A percentile compares a stretch with the other conserved stretches of the same genome.
phyloP scores from a whole-genome alignment of 192 early-diverging fungal genomes.

The Mortierella hygrophila region DNA sequence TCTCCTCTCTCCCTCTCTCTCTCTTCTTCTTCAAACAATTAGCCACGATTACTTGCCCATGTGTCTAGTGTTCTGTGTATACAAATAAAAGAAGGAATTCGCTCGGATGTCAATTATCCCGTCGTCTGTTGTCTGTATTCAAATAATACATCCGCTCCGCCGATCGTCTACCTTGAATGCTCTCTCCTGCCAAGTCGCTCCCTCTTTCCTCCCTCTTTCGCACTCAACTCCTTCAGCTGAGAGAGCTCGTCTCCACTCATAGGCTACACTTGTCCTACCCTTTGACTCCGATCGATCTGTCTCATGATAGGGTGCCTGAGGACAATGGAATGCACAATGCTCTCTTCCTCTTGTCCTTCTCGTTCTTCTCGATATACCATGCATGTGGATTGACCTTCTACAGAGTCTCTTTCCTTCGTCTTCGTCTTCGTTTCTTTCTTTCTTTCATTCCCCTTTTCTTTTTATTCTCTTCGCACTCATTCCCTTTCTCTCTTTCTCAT shows the following conservation, averaged over 20 bases:
- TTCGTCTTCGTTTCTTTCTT: no score
- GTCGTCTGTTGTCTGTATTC: not conserved
- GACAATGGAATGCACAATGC: not conserved
- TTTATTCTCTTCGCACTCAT: not conserved
- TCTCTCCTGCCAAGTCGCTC: not conserved
- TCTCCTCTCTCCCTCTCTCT: no score
- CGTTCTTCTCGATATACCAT: not conserved
- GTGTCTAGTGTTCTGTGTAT: not conserved
- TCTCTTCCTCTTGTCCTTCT: not conserved
- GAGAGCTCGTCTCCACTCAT: not conserved
- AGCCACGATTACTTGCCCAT: no score
- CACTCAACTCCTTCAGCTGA: not conserved
- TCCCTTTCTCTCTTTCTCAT: not conserved
- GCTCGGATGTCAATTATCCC: not conserved
- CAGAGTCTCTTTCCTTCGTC: not conserved
- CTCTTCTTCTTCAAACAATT: no score
- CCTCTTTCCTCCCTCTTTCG: not conserved
- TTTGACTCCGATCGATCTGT: conserved; percentile 5
- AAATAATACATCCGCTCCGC: conserved; percentile 13
- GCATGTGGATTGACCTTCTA: not conserved
- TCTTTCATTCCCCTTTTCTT: no score
- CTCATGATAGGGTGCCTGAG: not conserved
- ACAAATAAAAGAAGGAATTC: not conserved
- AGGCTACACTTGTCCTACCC: not conserved
- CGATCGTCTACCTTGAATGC: not conserved